Conservation (phyloP, 805 yeast species). For the Candida ponderosae region DNA sequence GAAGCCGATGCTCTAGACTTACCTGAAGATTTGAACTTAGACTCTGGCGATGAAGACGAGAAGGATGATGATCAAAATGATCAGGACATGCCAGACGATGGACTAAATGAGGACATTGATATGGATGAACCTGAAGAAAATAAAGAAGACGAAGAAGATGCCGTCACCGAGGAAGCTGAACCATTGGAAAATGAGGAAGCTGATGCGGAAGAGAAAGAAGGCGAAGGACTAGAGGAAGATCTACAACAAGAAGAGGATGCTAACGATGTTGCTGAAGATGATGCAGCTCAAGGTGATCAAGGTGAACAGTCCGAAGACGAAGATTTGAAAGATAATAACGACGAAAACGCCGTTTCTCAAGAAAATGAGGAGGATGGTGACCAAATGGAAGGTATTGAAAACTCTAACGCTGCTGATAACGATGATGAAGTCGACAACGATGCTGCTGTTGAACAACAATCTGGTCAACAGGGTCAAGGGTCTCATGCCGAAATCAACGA, state of each 20-base stretch:
- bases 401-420: constrained; percentile 35
- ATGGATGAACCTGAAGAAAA: constrained; percentile 21
- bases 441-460: constrained; percentile 50
- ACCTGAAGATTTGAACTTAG: constrained; percentile 88
- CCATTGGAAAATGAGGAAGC: constrained; percentile 20
- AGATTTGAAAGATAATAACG: constrained; percentile 19
- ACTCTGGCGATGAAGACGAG: constrained; percentile 61
- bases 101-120: constrained; percentile 25
- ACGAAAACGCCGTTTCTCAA: constrained; percentile 26
- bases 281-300: constrained; percentile 24
- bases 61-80: constrained; percentile 36
- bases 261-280: constrained; percentile 18
- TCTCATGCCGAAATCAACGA: constrained; percentile 47
- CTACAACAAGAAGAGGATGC: constrained; percentile 20
- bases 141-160: constrained; percentile 25
- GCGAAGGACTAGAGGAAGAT: constrained; percentile 20
- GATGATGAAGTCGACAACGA: constrained; percentile 45
- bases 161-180: constrained; percentile 16
- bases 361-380: constrained; percentile 34
- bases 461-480: constrained; percentile 57
- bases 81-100: constrained; percentile 25
- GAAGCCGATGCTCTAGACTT: constrained; percentile 82
- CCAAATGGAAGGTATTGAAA: constrained; percentile 47
- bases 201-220: constrained; percentile 26
- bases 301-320: constrained; percentile 27